Evolutionary conservation across 441 rosid genomes (phyloP).

Genomic region (Arabidopsis hybrid): DNA sequence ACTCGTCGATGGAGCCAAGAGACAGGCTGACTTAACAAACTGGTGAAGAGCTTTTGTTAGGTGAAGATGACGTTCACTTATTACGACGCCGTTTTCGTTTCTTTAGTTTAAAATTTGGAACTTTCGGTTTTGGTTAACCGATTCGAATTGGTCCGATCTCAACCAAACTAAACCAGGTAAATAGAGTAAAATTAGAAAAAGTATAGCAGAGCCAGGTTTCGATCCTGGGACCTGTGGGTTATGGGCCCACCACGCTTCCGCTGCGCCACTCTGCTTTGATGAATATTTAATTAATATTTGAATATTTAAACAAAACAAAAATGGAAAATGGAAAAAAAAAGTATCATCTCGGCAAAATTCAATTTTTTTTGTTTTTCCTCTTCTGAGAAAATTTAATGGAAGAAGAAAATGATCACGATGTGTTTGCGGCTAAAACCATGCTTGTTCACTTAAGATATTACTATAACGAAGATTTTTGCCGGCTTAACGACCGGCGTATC

Average conservation of each 20-base stretch:
- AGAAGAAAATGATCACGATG: constrained; percentile 18
- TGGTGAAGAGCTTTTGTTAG: neutral
- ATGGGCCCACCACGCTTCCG: constrained; percentile 99
- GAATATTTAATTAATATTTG: neutral
- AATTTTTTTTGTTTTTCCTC: no score
- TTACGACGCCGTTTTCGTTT: neutral
- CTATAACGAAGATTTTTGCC: constrained; percentile 33
- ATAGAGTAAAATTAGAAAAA: no score
- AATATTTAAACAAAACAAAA: no score
- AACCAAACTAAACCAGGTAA: neutral
- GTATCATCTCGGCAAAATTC: no score
- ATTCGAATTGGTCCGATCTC: neutral
- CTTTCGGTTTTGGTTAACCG: neutral
- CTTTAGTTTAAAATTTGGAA: neutral
- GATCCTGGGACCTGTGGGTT: constrained; percentile 97
- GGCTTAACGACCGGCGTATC: constrained; percentile 36
- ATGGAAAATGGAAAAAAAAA: no score
- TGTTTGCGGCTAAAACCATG: constrained; percentile 23
- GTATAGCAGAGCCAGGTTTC: constrained; percentile 80
- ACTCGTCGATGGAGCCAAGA: constrained; percentile 69
- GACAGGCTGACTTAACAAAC: constrained; percentile 35
- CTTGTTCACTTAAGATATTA: constrained; percentile 22
- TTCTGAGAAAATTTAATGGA: constrained; percentile 47
- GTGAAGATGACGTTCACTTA: constrained; percentile 8
- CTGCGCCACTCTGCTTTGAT: constrained; percentile 82